Percentiles rank a stretch among this genome's conserved stretches.
These are phyloP conservation scores for Didymella glomerata DNA, from an alignment of 2,329 filamentous ascomycete species.

Conservation along the genomic window DNA sequence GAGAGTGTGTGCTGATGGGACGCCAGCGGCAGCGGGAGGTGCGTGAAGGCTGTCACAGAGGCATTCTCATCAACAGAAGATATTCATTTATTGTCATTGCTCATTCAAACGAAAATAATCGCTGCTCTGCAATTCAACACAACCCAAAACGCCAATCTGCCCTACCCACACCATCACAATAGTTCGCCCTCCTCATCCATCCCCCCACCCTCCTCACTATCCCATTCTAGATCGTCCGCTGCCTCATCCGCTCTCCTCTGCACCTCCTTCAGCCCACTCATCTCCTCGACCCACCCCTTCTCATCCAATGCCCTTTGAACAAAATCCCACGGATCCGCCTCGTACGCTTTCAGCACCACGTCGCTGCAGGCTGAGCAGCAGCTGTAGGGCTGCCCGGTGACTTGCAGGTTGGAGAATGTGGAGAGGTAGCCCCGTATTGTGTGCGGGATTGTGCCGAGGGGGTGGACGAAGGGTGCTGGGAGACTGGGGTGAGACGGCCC, in stretches of 20 bases:
- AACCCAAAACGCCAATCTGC: too few species aligned
- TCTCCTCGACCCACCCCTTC: constrained; percentile 79
- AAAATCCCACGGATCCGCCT: constrained; percentile 75
- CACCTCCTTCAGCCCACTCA: constrained; percentile 77
- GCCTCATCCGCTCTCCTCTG: constrained; percentile 59
- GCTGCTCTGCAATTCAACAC: neutral
- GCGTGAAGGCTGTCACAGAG: neutral
- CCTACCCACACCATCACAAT: constrained; percentile 6
- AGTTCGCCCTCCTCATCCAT: constrained; percentile 66
- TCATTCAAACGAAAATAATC: neutral
- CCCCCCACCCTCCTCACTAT: constrained; percentile 54
- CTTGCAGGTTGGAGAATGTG: constrained; percentile 76
- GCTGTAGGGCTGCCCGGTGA: constrained; percentile 78
- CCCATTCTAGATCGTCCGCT: constrained; percentile 66
- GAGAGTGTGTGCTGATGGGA: neutral
- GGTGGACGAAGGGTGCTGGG: constrained; percentile 60
- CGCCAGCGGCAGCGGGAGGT: neutral
- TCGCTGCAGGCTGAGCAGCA: constrained; percentile 83
- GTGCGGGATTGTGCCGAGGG: constrained; percentile 77
- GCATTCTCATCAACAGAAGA: too few species aligned
- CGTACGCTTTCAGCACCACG: constrained; percentile 73
- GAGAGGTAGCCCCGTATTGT: constrained; percentile 81
- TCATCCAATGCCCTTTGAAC: constrained; percentile 77
- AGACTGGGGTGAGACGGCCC: constrained; percentile 40
- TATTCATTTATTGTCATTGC: too few species aligned